Base-by-base conservation (phyloP, 192 early-diverging fungal species). In the Linnemannia hyalina region DNA sequence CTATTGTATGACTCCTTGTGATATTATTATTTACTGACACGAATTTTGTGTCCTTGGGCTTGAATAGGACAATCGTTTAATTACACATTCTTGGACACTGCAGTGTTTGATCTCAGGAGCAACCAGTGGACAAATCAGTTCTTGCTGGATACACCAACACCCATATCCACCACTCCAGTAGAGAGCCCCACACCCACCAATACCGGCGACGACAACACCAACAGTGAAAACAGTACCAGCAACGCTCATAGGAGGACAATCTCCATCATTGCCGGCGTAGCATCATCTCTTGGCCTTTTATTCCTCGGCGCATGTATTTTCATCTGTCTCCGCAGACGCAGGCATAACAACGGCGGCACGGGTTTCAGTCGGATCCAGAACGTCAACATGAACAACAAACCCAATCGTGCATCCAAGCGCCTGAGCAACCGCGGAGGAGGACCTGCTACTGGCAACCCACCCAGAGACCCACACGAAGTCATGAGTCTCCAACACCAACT, bases 71-170 rank as follows among this genome's bases (percentile, higher is more conserved):
- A 32, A 65, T 65, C 60, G 11, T 29, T 65, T 3, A 65, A 32
- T 32, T 0, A 1, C 10, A 15, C n/a, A 29, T 65, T 32, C 60
- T 26, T 44, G 29, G n/a, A 9, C 40, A 44, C 46, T 15, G 29
- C 42, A n/a, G 46, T 74, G 40, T 74, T 32, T 26, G 42, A 74
- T 29, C 16, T 74, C 8, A 20, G 29, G 72, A 74, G 10, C 11
- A 74, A 52, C 15, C 29, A 74, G 9, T 74, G 72, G 72, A 74
- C 72, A 20, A 49, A n/a, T 16, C 72, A 74, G 35, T 74, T 74
- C 16, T 32, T 16, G 11, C 29, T 74, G 3, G 40, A 22, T 36
- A 16, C 18, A 29, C 15, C 70, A 42, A 13, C 70, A 42, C 36
- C 65, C 35, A 36, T 22, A 29, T 10, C 65, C 10, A 20, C 49